Base-by-base conservation (phyloP, 495 filamentous ascomycete genomes). In the Aspergillus haitiensis region DNA sequence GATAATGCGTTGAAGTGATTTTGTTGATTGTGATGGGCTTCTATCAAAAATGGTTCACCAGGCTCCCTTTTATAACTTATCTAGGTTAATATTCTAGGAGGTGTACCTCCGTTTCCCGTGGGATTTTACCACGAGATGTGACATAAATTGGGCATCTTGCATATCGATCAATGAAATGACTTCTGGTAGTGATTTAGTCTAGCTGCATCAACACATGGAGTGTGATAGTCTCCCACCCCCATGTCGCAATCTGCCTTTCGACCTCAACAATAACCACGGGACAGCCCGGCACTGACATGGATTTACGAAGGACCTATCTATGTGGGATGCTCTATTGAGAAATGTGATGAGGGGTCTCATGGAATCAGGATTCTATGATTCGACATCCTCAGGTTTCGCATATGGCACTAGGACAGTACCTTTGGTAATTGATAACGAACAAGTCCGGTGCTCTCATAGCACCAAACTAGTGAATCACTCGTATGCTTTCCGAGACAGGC, bases 21-120 rank as follows among this genome's bases (percentile, higher is more conserved):
- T 47, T 16, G 27, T 10, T 27, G 21, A 27, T 27, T 47, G 9
- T 2, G n/a, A 18, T 18, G 16, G 27, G n/a, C 44, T 5, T 18
- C 8, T 21, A 21, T 47, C 44, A 10, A 47, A 6, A 15, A 47
- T 16, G 15, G 15, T 16, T 7, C 44, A 15, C 15, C 5, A 18
- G 45, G 27, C 35, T 31, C 58, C 15, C 48, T 54, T 53, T 60
- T 60, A 60, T 60, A 60, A 53, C 13, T 53, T 40, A 39, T 33
- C 21, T 40, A 21, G 31, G 39, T 35, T 36, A 18, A 47, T 10
- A n/a, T 39, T 46, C 42, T 39, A 46, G 39, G 48, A 47, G 50
- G 45, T 49, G 27, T 13, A 48, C 36, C 42, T 34, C 21, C 32
- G 36, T 40, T 36, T 48, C 31, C 12, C 18, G 35, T 16, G 36